Percentiles rank a stretch among this genome's conserved stretches.
Conservation (phyloP, 1,139 yeast genomes). For the Saccharomyces uvarum region DNA sequence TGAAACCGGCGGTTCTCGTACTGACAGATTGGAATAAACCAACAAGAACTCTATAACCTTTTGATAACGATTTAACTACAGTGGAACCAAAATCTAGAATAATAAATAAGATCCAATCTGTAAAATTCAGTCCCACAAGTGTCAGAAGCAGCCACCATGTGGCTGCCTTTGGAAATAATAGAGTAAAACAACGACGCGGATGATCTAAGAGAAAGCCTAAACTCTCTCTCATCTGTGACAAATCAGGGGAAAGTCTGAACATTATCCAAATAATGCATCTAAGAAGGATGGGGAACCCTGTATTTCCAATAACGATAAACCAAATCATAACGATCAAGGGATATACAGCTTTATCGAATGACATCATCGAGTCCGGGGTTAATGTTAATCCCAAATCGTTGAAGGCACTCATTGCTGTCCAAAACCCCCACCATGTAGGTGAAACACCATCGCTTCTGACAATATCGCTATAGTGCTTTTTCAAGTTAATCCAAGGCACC, state of each 20-base stretch:
- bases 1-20: constrained; percentile 90
- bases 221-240: constrained; percentile 64
- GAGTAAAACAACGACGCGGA: constrained; percentile 93
- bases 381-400: constrained; percentile 79
- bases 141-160: constrained; percentile 91
- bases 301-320: constrained; percentile 81
- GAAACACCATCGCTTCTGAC: constrained; percentile 51
- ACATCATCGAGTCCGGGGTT: constrained; percentile 68
- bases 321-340: constrained; percentile 55
- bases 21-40: constrained; percentile 88
- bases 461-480: constrained; percentile 37
- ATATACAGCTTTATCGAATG: constrained; percentile 57
- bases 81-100: constrained; percentile 59
- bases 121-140: constrained; percentile 59
- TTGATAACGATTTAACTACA: constrained; percentile 44
- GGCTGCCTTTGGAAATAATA: constrained; percentile 83
- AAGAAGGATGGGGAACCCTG: constrained; percentile 81
- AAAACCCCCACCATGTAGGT: constrained; percentile 90
- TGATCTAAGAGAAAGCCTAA: constrained; percentile 83
- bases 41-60: constrained; percentile 63
- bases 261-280: constrained; percentile 76
- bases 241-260: constrained; percentile 58
- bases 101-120: constrained; percentile 73
- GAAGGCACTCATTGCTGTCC: constrained; percentile 69
- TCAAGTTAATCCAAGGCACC: constrained; percentile 55